Evolutionary conservation across 345 rosid species (phyloP).

Genomic region (Eucalyptus microcorys): DNA sequence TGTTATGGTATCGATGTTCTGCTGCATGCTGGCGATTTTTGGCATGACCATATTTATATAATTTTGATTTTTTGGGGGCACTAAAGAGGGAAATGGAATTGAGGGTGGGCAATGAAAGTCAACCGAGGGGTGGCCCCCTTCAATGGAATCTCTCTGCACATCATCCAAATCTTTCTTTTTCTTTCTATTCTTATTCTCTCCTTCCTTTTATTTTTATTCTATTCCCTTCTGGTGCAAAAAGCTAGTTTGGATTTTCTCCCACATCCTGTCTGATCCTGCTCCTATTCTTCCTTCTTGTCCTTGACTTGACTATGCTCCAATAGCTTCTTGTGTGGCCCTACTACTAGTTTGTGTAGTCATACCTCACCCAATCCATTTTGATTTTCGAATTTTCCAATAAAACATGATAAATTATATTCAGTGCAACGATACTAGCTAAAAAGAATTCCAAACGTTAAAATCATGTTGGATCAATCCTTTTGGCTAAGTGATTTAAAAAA

Average conservation of each 20-base stretch:
- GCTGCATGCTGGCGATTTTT: neutral
- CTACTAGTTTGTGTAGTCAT: slow-evolving; percentile 4
- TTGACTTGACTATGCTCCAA: neutral
- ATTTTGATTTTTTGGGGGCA: neutral
- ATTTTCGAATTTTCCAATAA: neutral
- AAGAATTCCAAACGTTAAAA: neutral
- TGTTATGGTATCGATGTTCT: neutral
- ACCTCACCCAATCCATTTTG: neutral
- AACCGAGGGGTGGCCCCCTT: neutral
- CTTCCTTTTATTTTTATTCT: neutral
- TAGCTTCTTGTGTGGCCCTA: slow-evolving; percentile 1
- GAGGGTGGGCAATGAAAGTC: neutral
- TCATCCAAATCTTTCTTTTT: neutral
- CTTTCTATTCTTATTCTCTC: neutral
- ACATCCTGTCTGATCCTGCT: slow-evolving; percentile 31
- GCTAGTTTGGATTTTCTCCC: slow-evolving; percentile 20
- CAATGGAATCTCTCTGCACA: neutral
- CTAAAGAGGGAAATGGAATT: neutral
- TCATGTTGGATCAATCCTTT: neutral
- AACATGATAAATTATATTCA: neutral
- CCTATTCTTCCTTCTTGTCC: slow-evolving; percentile 9
- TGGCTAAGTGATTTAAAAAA: neutral
- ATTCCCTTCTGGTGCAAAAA: slow-evolving; percentile 4
- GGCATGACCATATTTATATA: neutral
- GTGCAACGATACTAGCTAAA: accelerated